These are phyloP conservation scores for Populus ilicifolia DNA, from an alignment of 345 rosid species.

Conservation along the genomic window DNA sequence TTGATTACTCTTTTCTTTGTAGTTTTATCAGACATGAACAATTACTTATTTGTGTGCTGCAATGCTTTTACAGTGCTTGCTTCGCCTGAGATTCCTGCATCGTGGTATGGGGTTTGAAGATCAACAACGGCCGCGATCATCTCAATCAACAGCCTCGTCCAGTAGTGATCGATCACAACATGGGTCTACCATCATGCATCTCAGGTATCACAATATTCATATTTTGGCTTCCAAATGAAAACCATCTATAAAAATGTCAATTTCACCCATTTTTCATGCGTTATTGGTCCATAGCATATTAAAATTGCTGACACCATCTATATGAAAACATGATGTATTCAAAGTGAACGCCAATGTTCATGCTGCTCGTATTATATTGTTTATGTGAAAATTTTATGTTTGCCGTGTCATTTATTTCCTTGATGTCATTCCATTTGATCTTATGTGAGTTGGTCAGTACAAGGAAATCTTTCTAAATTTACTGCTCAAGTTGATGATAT, in stretches of 20 bases:
- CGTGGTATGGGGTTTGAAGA: slow-evolving; percentile 48
- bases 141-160: slow-evolving; percentile 10
- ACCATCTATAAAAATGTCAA: not conserved
- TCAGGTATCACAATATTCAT: slow-evolving; percentile 34
- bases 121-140: slow-evolving; percentile 29
- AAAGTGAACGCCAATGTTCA: not conserved
- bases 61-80: slow-evolving; percentile 45
- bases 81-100: slow-evolving; percentile 54
- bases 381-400: not conserved
- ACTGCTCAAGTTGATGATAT: not conserved
- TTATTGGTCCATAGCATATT: not conserved
- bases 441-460: not conserved
- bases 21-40: not conserved
- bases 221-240: not conserved
- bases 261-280: not conserved
- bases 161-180: slow-evolving; percentile 29
- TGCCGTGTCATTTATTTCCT: not conserved
- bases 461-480: not conserved
- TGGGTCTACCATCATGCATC: slow-evolving; percentile 45
- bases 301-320: not conserved
- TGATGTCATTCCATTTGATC: not conserved
- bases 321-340: not conserved
- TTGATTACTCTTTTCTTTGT: not conserved
- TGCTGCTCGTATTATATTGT: not conserved
- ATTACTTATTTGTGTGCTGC: not conserved